Evolutionary conservation across 805 yeast species (phyloP).

Genomic region (Yamadazyma philogaea): DNA sequence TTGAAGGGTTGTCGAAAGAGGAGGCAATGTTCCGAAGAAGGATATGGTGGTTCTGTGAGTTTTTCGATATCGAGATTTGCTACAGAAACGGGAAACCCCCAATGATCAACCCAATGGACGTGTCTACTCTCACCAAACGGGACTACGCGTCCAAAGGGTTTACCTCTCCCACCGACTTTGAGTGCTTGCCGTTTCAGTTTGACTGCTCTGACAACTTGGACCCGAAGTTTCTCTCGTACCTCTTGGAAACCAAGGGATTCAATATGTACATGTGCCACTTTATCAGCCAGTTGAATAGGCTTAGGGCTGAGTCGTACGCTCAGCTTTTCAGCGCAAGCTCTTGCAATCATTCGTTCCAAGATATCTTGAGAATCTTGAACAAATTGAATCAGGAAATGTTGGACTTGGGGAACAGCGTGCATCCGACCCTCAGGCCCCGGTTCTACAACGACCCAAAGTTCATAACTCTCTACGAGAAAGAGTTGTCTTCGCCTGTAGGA

Average conservation of each 20-base stretch:
- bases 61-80: conserved; percentile 36
- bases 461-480: not conserved
- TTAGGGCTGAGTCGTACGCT: conserved; percentile 30
- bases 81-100: conserved; percentile 42
- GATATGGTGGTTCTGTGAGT: conserved; percentile 39
- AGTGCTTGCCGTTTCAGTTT: not conserved
- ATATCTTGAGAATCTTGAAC: conserved; percentile 21
- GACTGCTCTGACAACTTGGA: conserved; percentile 5
- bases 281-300: conserved; percentile 19
- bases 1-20: conserved; percentile 17
- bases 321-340: conserved; percentile 31
- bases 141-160: conserved; percentile 14
- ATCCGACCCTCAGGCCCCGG: conserved; percentile 23
- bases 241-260: conserved; percentile 12
- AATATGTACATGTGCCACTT: conserved; percentile 12
- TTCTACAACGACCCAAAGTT: conserved; percentile 35
- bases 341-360: conserved; percentile 17
- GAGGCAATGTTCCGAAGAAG: conserved; percentile 24
- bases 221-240: conserved; percentile 7
- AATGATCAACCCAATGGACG: conserved; percentile 31
- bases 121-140: conserved; percentile 23
- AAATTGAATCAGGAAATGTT: conserved; percentile 29
- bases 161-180: not conserved
- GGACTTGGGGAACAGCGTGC: conserved; percentile 19
- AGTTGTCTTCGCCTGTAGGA: not conserved